Evolutionary conservation across 2,329 filamentous ascomycete genomes (phyloP), one percentile per base, ranked within the genome.

Genomic region (Huntiella bhutanensis): DNA sequence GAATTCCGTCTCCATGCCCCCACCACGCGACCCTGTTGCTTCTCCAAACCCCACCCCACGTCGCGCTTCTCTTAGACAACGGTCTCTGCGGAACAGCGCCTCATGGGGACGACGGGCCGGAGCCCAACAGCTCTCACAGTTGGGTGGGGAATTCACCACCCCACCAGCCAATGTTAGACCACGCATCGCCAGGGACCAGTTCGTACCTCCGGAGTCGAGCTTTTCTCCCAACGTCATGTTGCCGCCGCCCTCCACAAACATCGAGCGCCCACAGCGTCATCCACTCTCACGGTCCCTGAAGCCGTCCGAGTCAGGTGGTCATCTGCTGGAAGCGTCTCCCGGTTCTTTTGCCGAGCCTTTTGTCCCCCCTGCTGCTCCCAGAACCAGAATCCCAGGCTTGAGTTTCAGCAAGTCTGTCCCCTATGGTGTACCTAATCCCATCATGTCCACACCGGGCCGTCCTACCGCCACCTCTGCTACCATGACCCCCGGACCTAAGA

Each of bases 261-360:
- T 42, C 13, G 41, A 70, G 67, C 13, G 61, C 57, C 38, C 62
- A 60, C 73, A 76, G 53, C 73, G 82, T 13, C 88, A 95, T 58
- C 88, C 88, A 15, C 68, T 95, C 16, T 94, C 88, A 5, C 77
- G 85, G 51, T 82, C 84, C 0, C 68, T 95, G 54, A 92, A 83
- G 0, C 85, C 86, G 3, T 93, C 86, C 1, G 88, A 84, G 1
- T 92, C 86, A 2, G 76, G 71, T 45, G 88, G 84, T 4, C 91
- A 80, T 56, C 59, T 88, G 38, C 68, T 70, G 1, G 83, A 87
- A 52, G 84, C 88, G 43, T 75, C 76, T n/a, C 51, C 51, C n/a
- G 49, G 48, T 10, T 41, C 41, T 11, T 49, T 52, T 28, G 40
- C 50, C 3, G 51, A 52, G 13, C 45, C 42, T 17, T 45, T 47